Evolutionary conservation across 148 eudicot genomes (phyloP).

Genomic region (Chenopodium formosanum): DNA sequence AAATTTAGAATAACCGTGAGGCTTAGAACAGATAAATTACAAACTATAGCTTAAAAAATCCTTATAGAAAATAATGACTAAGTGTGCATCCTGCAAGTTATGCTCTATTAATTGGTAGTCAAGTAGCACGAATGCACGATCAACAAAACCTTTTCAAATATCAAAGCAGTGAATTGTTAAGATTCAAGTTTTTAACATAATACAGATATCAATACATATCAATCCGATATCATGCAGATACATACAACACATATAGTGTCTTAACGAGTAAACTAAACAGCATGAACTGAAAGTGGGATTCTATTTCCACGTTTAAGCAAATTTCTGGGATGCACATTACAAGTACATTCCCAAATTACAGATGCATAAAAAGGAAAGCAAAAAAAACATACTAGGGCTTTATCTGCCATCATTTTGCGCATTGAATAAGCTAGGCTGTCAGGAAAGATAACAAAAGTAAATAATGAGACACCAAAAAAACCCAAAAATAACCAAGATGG

Average conservation of each 20-base stretch:
- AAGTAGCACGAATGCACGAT: neutral
- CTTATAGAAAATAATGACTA: neutral
- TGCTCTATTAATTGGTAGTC: neutral
- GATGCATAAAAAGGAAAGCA: neutral
- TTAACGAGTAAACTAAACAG: no score
- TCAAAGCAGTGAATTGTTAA: neutral
- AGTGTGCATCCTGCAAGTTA: neutral
- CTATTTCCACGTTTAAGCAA: neutral
- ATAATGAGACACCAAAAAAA: conserved; percentile 6
- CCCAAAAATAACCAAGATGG: neutral
- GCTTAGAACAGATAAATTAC: neutral
- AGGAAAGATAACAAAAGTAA: conserved; percentile 12
- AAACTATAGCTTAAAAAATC: neutral
- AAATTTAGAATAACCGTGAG: neutral
- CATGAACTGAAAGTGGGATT: neutral
- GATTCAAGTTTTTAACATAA: neutral
- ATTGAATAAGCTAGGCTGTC: conserved; percentile 91
- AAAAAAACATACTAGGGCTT: conserved; percentile 64
- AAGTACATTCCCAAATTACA: neutral
- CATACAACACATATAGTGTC: no score
- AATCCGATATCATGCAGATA: no score
- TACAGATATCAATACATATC: neutral
- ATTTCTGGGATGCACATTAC: neutral
- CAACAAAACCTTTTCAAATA: neutral
- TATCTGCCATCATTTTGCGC: conserved; percentile 99